phyloP scores from a whole-genome alignment of 345 rosid species.

The Brassica napus region Da-Ae NC_063448.1:902501-903000 shows the following conservation, averaged over 20 bases:
- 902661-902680: no score
- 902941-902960: slow-evolving; percentile 8
- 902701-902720: not conserved
- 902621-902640: no score
- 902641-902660: no score
- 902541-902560: not conserved
- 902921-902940: not conserved
- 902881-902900: not conserved
- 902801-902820: not conserved
- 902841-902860: not conserved
- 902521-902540: not conserved
- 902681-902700: not conserved
- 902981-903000: slow-evolving; percentile 14
- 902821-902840: not conserved
- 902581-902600: not conserved
- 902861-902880: not conserved
- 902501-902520: not conserved
- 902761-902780: not conserved
- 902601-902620: not conserved
- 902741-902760: not conserved
- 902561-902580: not conserved
- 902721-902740: not conserved
- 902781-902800: not conserved
- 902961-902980: slow-evolving; percentile 1
- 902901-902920: slow-evolving; percentile 2